Conservation (phyloP, 2,329 filamentous ascomycete genomes). For the Didymosphaeria variabile region DNA sequence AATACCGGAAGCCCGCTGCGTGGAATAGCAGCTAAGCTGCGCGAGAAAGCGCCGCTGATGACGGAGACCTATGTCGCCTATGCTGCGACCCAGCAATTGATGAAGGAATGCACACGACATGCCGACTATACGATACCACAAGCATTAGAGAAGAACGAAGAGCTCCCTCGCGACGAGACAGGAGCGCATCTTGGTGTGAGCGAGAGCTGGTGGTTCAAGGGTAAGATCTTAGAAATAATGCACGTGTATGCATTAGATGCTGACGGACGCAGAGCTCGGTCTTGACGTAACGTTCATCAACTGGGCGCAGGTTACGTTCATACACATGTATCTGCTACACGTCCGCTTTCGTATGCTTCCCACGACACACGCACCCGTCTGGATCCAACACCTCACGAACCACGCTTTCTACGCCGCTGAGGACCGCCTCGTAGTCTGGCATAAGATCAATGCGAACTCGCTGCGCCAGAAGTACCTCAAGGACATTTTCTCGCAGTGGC, state of each 20-base stretch:
- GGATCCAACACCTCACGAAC: conserved; percentile 91
- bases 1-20: conserved; percentile 20
- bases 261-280: conserved; percentile 68
- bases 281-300: conserved; percentile 89
- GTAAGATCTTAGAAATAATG: conserved; percentile 58
- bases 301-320: conserved; percentile 95
- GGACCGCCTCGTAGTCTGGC: conserved; percentile 81
- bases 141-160: conserved; percentile 69
- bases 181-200: conserved; percentile 85
- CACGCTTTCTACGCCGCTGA: conserved; percentile 94
- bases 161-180: conserved; percentile 74
- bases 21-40: conserved; percentile 40
- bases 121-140: conserved; percentile 81
- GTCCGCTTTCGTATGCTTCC: conserved; percentile 84
- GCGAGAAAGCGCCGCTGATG: conserved; percentile 44
- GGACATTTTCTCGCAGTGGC: conserved; percentile 93
- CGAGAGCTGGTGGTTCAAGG: conserved; percentile 81
- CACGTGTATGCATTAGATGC: conserved; percentile 1
- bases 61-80: conserved; percentile 79
- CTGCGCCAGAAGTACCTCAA: conserved; percentile 73
- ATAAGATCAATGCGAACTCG: conserved; percentile 68
- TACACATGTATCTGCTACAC: conserved; percentile 93
- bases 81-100: conserved; percentile 78
- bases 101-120: conserved; percentile 75
- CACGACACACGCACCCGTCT: conserved; percentile 72